Evolutionary conservation across 805 yeast species (phyloP), one percentile per base, ranked within the genome.

Genomic region (Saturnispora quitensis): DNA sequence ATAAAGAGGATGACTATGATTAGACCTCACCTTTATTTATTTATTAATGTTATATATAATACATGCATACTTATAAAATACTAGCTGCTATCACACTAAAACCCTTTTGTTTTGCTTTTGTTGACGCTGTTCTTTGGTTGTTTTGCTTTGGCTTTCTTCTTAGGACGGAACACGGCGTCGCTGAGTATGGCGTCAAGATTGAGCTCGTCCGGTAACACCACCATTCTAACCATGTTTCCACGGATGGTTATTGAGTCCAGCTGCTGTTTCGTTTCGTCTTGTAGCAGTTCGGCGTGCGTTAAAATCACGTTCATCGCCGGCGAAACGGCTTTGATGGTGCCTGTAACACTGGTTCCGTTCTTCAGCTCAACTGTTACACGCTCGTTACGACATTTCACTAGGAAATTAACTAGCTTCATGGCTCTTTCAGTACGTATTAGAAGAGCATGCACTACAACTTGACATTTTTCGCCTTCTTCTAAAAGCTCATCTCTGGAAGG

Each of bases 241-340:
- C 98, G 76, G 33, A 91, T 77, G 60, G 86, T 89, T 61, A 90
- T 84, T 65, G 77, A 86, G 59, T 88, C 95, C 58, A 89, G 70
- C 17, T 49, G 47, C 24, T 49, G 47, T 43, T 49, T 49, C 4
- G 27, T 24, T 36, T 49, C 51, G 51, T 77, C 79, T 43, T 86
- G 75, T 2, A 90, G 81, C 77, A 91, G 81, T 59, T 83, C 86
- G 46, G 87, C 91, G 57, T 85, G 86, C 60, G 85, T 81, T 55
- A 90, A 67, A 4, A 88, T 81, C 44, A 90, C 81, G 67, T 90
- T 90, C 98, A 90, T 90, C 56, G 86, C 78, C 27, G 97, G 96
- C 3, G 96, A 75, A 40, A 93, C 96, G 6, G 89, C 80, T 40
- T 85, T 80, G 25, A 91, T 72, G 13, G 90, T 86, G 0, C 98